These are phyloP conservation scores for Vitis hybrid DNA, from an alignment of 177 flowering plant species.

Conservation along the genomic window DNA sequence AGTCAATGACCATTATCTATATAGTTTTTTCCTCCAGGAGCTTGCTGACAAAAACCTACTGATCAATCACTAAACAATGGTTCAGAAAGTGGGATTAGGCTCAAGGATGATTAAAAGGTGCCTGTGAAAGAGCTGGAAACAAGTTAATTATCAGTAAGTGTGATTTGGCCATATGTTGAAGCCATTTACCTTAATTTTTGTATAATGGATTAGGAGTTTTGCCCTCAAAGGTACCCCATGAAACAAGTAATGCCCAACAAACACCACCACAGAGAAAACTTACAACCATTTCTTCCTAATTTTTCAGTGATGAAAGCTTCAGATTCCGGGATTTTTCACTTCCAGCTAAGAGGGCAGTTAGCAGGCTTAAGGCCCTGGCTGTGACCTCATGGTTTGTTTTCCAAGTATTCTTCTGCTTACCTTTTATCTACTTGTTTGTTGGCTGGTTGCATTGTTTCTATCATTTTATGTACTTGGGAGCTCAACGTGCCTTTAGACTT, in stretches of 20 bases:
- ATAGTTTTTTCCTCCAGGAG: too few species aligned
- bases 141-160: too few species aligned
- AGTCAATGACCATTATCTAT: too few species aligned
- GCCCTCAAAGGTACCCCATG: too few species aligned
- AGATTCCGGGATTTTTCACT: slow-evolving; percentile 21
- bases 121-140: too few species aligned
- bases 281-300: slow-evolving; percentile 18
- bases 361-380: slow-evolving; percentile 9
- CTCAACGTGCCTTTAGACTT: background rate
- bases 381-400: slow-evolving; percentile 22
- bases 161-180: too few species aligned
- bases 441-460: slow-evolving; percentile 7
- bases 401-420: slow-evolving; percentile 24
- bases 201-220: too few species aligned
- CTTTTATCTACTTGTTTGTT: slow-evolving; percentile 18
- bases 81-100: too few species aligned
- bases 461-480: background rate
- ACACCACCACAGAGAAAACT: slow-evolving; percentile 5
- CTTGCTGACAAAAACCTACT: too few species aligned
- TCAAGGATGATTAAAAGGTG: too few species aligned
- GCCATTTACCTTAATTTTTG: too few species aligned
- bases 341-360: slow-evolving; percentile 23
- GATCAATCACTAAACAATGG: too few species aligned
- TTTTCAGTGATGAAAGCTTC: background rate
- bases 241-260: slow-evolving; percentile 11